Percentiles rank a stretch among this genome's conserved stretches.
Evolutionary conservation across 257 asterid species (phyloP).

Genomic region (Salvia rosmarinus): DNA sequence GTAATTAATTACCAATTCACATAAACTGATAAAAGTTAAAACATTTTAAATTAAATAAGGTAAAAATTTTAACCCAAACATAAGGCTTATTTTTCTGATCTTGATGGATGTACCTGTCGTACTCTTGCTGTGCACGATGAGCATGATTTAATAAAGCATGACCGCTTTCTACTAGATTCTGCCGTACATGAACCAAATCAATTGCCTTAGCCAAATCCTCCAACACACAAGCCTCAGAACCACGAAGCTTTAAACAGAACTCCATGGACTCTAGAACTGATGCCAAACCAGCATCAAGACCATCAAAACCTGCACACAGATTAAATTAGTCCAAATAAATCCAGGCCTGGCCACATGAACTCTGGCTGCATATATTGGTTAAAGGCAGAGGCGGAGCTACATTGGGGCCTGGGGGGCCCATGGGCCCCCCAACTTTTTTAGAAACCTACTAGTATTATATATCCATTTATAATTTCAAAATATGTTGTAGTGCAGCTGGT

Average conservation of each 20-base stretch:
- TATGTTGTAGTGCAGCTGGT: no score
- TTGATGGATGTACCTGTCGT: constrained; percentile 67
- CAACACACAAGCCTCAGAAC: constrained; percentile 90
- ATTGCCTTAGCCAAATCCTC: constrained; percentile 96
- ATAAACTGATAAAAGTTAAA: background rate
- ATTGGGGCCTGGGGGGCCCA: no score
- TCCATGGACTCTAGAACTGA: constrained; percentile 93
- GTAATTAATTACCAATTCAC: background rate
- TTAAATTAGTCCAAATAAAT: constrained; percentile 21
- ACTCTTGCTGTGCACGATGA: constrained; percentile 88
- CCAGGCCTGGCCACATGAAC: background rate
- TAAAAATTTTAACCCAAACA: background rate
- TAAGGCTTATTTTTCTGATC: constrained; percentile 12
- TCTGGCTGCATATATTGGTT: background rate
- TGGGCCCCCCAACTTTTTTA: no score
- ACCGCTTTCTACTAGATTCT: constrained; percentile 92
- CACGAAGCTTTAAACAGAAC: constrained; percentile 91
- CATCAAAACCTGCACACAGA: constrained; percentile 64
- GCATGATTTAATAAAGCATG: constrained; percentile 91
- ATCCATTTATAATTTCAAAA: no score
- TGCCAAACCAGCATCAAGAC: constrained; percentile 88
- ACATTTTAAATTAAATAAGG: background rate
- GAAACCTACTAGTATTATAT: no score
- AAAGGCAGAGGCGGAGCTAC: no score
- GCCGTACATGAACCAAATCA: constrained; percentile 80